These are phyloP conservation scores for Tillandsia fasciculata DNA, from an alignment of 176 grass and related monocot genomes.

Conservation along the genomic window DNA sequence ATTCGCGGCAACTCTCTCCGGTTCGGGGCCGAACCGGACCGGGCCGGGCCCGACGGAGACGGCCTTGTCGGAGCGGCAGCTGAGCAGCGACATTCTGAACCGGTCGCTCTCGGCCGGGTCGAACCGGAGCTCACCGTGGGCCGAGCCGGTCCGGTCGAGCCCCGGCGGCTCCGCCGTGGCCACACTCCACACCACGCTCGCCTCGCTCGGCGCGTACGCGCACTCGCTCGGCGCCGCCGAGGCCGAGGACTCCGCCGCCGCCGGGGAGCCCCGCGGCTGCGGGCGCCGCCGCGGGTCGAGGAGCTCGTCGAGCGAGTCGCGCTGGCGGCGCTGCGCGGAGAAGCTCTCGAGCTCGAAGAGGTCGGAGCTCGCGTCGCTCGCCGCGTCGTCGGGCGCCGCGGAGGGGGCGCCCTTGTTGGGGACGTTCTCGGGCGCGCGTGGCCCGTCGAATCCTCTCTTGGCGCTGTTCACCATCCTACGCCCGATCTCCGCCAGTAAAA, in stretches of 20 bases:
- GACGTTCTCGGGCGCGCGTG: constrained; percentile 8
- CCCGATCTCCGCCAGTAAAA: constrained; percentile 8
- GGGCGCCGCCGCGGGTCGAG: constrained; percentile 9
- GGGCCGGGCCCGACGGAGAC: not conserved
- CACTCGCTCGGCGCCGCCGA: constrained; percentile 23
- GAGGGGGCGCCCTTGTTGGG: not conserved
- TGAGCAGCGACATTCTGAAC: not conserved
- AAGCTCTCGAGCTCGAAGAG: constrained; percentile 45
- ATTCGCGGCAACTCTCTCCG: not conserved
- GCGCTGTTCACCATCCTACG: constrained; percentile 14
- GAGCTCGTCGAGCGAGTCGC: constrained; percentile 33
- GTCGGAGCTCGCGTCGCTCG: constrained; percentile 48
- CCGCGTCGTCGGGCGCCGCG: constrained; percentile 29
- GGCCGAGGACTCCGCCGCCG: not conserved
- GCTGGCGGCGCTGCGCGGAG: constrained; percentile 15
- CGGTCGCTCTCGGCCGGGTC: not conserved
- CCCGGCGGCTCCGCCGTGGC: constrained; percentile 30
- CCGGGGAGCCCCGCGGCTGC: not conserved
- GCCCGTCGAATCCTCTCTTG: constrained; percentile 14
- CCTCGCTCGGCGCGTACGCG: constrained; percentile 34
- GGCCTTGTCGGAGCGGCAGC: constrained; percentile 1
- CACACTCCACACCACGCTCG: constrained; percentile 40
- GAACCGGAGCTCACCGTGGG: constrained; percentile 19
- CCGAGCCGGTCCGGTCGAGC: constrained; percentile 32
- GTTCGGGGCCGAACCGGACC: not conserved